These are phyloP conservation scores for Gaillardinia entomophila DNA, from an alignment of 805 yeast species.

Conservation along the genomic window DNA sequence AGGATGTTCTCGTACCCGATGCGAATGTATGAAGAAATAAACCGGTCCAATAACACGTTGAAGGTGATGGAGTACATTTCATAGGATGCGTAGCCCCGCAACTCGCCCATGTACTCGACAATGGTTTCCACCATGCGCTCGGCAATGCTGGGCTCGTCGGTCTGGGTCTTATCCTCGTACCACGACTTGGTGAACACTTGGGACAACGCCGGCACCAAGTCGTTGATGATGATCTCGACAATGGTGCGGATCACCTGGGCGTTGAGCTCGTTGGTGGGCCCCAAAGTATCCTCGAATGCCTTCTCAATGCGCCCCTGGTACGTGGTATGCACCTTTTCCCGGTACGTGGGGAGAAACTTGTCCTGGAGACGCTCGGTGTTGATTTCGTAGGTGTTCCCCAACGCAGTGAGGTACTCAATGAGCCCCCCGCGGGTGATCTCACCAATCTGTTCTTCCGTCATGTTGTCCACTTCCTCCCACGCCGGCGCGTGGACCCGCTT, in stretches of 20 bases:
- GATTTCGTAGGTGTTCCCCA: conserved; percentile 83
- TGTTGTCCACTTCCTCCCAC: conserved; percentile 28
- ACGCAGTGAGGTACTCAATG: conserved; percentile 73
- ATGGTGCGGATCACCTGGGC: conserved; percentile 68
- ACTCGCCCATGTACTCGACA: conserved; percentile 67
- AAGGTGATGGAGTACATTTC: conserved; percentile 37
- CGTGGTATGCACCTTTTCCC: conserved; percentile 47
- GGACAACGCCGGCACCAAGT: conserved; percentile 56
- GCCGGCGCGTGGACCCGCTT: conserved; percentile 4
- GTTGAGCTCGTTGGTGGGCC: conserved; percentile 70
- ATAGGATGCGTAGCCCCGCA: conserved; percentile 41
- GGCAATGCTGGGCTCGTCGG: conserved; percentile 40
- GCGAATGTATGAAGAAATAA: conserved; percentile 31
- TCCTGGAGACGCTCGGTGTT: conserved; percentile 59
- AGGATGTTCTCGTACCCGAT: conserved; percentile 37
- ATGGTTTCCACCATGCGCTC: conserved; percentile 65
- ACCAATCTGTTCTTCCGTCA: conserved; percentile 33
- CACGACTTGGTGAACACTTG: conserved; percentile 63
- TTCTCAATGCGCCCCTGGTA: conserved; percentile 29
- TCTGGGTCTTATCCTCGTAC: conserved; percentile 47
- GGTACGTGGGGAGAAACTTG: conserved; percentile 61
- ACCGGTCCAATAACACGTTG: conserved; percentile 31
- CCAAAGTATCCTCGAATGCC: conserved; percentile 42
- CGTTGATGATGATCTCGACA: conserved; percentile 66
- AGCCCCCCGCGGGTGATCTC: conserved; percentile 56